Evolutionary conservation across 768 basidiomycete species (phyloP).

Genomic region (Paxillus ammoniavirescens): DNA sequence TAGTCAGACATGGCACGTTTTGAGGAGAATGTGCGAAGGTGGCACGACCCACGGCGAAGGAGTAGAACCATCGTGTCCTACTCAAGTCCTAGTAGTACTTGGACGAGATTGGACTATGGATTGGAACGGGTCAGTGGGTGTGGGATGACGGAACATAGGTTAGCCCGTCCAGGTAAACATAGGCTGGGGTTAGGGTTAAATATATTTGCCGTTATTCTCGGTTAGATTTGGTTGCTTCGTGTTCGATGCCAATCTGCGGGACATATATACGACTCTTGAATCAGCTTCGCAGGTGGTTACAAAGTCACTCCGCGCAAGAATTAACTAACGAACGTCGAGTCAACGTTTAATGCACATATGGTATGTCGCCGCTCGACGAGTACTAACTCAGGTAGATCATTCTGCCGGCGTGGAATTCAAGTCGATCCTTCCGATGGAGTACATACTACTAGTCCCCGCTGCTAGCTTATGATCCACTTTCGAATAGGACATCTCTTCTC

Average conservation of each 20-base stretch:
- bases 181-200: conserved; percentile 33
- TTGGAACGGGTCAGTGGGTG: neutral
- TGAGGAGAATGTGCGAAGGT: conserved; percentile 26
- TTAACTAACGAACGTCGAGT: too few relatives aligned
- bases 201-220: neutral
- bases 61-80: conserved; percentile 19
- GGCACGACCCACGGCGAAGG: conserved; percentile 27
- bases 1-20: conserved; percentile 41
- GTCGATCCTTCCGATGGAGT: too few relatives aligned
- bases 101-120: conserved; percentile 34
- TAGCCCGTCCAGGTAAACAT: conserved; percentile 32
- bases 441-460: neutral
- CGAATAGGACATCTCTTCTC: conserved; percentile 8
- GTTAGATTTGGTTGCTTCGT: neutral
- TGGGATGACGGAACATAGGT: conserved; percentile 33
- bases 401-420: too few relatives aligned
- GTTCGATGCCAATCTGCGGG: neutral
- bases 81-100: conserved; percentile 4
- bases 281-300: conserved; percentile 7
- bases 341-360: too few relatives aligned
- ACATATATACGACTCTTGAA: too few relatives aligned
- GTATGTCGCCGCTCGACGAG: too few relatives aligned
- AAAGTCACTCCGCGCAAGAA: too few relatives aligned
- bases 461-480: neutral
- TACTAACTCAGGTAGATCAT: too few relatives aligned